Evolutionary conservation across 163 green algal species (phyloP), one percentile per base, ranked within the genome.

Genomic region (Scenedesmus sp.): DNA sequence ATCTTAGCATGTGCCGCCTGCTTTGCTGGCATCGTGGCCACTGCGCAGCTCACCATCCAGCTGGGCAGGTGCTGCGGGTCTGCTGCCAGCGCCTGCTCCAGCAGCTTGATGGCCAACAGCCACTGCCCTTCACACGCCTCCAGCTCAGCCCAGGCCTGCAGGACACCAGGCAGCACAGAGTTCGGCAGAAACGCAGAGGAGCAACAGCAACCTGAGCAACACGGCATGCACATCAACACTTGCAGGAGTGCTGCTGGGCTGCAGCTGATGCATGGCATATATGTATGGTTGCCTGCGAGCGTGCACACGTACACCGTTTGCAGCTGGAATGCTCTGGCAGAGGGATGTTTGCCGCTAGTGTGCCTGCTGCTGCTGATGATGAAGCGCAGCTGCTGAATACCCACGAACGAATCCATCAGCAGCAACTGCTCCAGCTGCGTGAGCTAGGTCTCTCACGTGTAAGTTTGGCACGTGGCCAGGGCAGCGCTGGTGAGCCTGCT

Each of bases 91-190:
- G 93, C 92, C 66, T 64, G 20, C n/a, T 76, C 56, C 85, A 94
- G 86, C 84, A 95, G 81, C 85, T 91, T 84, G 10, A 88, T 76
- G 1, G 92, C 88, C 9, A 74, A 55, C 56, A 84, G 74, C 85
- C 82, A 88, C 64, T 91, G 88, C 20, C 92, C 93, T 4, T 92
- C 88, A 56, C 87, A 5, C 2, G 77, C 6, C 93, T 98, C 95
- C 85, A 97, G 91, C 10, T 89, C 12, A 10, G 93, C 96, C 94
- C 95, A 96, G 7, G 94, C 94, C 94, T 97, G 94, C 59, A 54
- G 54, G 55, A 64, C 26, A 34, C 0, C n/a, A 26, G 62, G 9
- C 56, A 85, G 8, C 52, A 16, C 18, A 52, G 23, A 54, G 10
- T 3, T 62, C 16, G 60, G 46, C 70, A 46, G 10, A 56, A 9